These are phyloP conservation scores for Metschnikowia cubensis DNA, from an alignment of 805 yeast species.

Conservation along the genomic window DNA sequence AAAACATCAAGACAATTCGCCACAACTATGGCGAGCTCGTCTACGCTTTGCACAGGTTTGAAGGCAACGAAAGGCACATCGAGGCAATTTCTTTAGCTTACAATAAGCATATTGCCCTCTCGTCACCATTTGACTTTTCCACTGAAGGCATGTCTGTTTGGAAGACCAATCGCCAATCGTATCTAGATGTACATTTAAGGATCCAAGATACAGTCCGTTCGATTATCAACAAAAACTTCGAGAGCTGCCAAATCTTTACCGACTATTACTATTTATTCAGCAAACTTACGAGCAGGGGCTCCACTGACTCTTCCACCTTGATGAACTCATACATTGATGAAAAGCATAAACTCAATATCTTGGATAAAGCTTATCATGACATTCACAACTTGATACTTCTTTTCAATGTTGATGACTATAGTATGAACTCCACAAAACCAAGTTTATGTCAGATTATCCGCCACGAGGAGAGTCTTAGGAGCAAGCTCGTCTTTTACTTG, in stretches of 20 bases:
- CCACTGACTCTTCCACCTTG: slow-evolving; percentile 8
- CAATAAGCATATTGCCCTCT: slow-evolving; percentile 25
- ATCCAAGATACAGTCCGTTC: slow-evolving; percentile 21
- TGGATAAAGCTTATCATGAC: slow-evolving; percentile 28
- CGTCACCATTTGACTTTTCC: slow-evolving; percentile 31
- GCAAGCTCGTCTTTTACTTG: slow-evolving; percentile 25
- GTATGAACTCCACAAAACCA: not conserved
- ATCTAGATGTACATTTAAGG: slow-evolving; percentile 19
- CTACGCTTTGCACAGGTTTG: slow-evolving; percentile 25
- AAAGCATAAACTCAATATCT: slow-evolving; percentile 29
- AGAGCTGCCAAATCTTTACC: slow-evolving; percentile 22
- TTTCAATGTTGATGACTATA: not conserved
- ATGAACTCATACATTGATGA: slow-evolving; percentile 29
- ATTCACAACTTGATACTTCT: slow-evolving; percentile 13
- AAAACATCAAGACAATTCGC: slow-evolving; percentile 45
- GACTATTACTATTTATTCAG: slow-evolving; percentile 27
- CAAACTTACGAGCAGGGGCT: slow-evolving; percentile 17
- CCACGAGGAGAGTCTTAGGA: slow-evolving; percentile 5
- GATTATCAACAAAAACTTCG: slow-evolving; percentile 25
- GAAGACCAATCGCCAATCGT: slow-evolving; percentile 26
- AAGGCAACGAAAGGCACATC: slow-evolving; percentile 10
- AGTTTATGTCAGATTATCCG: not conserved
- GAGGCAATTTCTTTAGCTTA: slow-evolving; percentile 26
- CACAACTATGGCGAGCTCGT: slow-evolving; percentile 49
- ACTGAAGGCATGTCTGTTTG: slow-evolving; percentile 29